These are phyloP conservation scores for Metarhizium sp. DNA, from an alignment of 2,329 filamentous ascomycete species.

Conservation along the genomic window DNA sequence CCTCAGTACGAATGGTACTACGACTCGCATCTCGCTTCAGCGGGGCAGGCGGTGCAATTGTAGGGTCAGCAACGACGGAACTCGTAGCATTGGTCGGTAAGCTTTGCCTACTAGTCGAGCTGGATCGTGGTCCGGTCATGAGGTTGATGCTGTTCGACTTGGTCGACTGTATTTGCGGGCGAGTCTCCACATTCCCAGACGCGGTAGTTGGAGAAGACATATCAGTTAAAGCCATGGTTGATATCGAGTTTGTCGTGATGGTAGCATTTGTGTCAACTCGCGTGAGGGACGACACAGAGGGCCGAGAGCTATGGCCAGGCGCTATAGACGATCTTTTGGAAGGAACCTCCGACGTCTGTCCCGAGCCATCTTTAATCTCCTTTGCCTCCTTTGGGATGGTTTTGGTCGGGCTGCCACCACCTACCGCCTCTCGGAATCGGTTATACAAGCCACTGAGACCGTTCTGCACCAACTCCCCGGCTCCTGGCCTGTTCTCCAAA, in stretches of 20 bases:
- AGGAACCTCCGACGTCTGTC: slow-evolving; percentile 17
- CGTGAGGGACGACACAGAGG: slow-evolving; percentile 29
- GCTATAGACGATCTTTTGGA: slow-evolving; percentile 34
- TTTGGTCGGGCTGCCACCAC: slow-evolving; percentile 45
- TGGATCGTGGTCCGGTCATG: slow-evolving; percentile 34
- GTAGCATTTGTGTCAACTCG: slow-evolving; percentile 30
- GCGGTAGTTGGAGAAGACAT: slow-evolving; percentile 26
- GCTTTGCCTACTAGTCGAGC: slow-evolving; percentile 27
- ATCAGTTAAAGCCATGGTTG: slow-evolving; percentile 21
- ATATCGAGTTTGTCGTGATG: slow-evolving; percentile 20
- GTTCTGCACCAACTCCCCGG: slow-evolving; percentile 69
- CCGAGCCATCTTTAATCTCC: slow-evolving; percentile 25
- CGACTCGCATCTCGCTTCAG: slow-evolving; percentile 39
- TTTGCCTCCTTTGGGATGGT: slow-evolving; percentile 22
- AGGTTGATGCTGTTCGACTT: slow-evolving; percentile 40
- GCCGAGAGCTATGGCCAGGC: slow-evolving; percentile 30
- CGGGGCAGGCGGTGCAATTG: slow-evolving; percentile 39
- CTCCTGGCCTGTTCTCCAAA: slow-evolving; percentile 59
- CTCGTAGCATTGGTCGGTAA: slow-evolving; percentile 34
- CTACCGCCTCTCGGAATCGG: slow-evolving; percentile 74
- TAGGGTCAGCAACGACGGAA: slow-evolving; percentile 30
- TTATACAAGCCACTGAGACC: slow-evolving; percentile 85
- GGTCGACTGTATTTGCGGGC: slow-evolving; percentile 32
- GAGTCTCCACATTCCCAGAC: slow-evolving; percentile 26
- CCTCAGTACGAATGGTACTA: slow-evolving; percentile 32